Evolutionary conservation across 805 yeast species (phyloP).

Genomic region (Lachancea thermotolerans): DNA sequence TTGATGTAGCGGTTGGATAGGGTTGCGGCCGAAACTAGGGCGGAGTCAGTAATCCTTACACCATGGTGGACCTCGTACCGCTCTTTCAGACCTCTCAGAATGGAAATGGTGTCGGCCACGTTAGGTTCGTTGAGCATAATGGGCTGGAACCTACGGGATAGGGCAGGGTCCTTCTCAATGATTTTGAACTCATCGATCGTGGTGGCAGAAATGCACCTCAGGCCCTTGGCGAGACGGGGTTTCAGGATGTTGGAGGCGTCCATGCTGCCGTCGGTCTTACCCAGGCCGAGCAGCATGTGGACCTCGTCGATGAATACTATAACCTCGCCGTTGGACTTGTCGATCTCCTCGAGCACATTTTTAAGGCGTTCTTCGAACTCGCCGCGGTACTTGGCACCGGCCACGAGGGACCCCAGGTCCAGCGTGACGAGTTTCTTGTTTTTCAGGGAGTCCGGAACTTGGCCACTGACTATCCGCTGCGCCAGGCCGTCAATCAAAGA

Average conservation of each 20-base stretch:
- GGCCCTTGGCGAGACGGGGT: slow-evolving; percentile 90
- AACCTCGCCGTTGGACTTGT: slow-evolving; percentile 64
- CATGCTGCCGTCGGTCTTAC: slow-evolving; percentile 90
- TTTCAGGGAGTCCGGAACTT: slow-evolving; percentile 92
- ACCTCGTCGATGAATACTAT: slow-evolving; percentile 87
- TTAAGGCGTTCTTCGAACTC: slow-evolving; percentile 92
- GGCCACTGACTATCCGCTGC: slow-evolving; percentile 83
- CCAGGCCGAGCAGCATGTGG: slow-evolving; percentile 82
- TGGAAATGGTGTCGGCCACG: slow-evolving; percentile 85
- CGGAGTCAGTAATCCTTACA: slow-evolving; percentile 86
- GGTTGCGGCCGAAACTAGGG: slow-evolving; percentile 89
- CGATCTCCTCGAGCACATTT: slow-evolving; percentile 73
- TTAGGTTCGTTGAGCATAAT: slow-evolving; percentile 81
- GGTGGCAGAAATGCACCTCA: slow-evolving; percentile 95
- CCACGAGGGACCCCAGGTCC: slow-evolving; percentile 82
- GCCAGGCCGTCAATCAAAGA: slow-evolving; percentile 96
- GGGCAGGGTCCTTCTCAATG: slow-evolving; percentile 93
- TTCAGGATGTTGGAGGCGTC: slow-evolving; percentile 91
- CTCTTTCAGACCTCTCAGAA: slow-evolving; percentile 88
- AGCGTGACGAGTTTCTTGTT: slow-evolving; percentile 76
- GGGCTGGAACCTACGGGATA: slow-evolving; percentile 90
- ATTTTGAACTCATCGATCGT: slow-evolving; percentile 91
- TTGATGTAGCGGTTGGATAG: slow-evolving; percentile 85
- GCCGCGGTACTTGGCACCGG: slow-evolving; percentile 94
- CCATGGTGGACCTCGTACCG: slow-evolving; percentile 97